phyloP scores from a whole-genome alignment of 2,329 filamentous ascomycete species.

The Neodidymelliopsis sp. region DNA sequence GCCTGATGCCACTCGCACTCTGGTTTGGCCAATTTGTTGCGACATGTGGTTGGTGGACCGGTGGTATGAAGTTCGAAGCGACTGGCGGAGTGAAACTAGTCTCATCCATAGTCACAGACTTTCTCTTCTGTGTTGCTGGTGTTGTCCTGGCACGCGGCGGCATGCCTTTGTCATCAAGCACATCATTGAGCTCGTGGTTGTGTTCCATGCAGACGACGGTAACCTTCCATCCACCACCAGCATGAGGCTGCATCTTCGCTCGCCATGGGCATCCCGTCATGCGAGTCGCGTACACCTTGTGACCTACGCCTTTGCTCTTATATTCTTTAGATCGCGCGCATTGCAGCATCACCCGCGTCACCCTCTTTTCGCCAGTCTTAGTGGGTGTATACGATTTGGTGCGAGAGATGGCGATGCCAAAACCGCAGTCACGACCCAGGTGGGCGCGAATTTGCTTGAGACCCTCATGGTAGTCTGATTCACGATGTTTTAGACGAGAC shows the following conservation, averaged over 20 bases:
- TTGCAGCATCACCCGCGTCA: slow-evolving; percentile 23
- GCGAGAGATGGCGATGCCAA: slow-evolving; percentile 22
- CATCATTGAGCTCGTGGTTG: slow-evolving; percentile 21
- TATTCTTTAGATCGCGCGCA: slow-evolving; percentile 23
- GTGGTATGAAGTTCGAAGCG: slow-evolving; percentile 10
- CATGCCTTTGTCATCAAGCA: slow-evolving; percentile 20
- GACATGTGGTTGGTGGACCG: not conserved
- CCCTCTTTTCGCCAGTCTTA: slow-evolving; percentile 19
- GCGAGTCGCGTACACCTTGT: slow-evolving; percentile 18
- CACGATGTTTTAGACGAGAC: not conserved
- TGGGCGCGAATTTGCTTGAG: slow-evolving; percentile 22
- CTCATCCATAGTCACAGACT: not conserved
- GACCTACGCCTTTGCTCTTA: slow-evolving; percentile 19
- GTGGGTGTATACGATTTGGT: slow-evolving; percentile 21
- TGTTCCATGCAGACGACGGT: slow-evolving; percentile 15
- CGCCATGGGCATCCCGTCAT: slow-evolving; percentile 24
- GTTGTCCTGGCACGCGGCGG: slow-evolving; percentile 21
- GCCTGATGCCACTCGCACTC: slow-evolving; percentile 15
- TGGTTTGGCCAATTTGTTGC: slow-evolving; percentile 16
- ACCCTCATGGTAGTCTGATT: slow-evolving; percentile 20
- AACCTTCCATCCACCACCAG: slow-evolving; percentile 20
- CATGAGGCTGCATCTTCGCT: slow-evolving; percentile 21
- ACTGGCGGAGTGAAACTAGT: slow-evolving; percentile 9
- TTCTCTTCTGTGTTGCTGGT: not conserved
- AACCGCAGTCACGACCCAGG: slow-evolving; percentile 21